These are phyloP conservation scores for Leishmania lainsoni DNA, from an alignment of 208 protist genomes.

Conservation along the genomic window DNA sequence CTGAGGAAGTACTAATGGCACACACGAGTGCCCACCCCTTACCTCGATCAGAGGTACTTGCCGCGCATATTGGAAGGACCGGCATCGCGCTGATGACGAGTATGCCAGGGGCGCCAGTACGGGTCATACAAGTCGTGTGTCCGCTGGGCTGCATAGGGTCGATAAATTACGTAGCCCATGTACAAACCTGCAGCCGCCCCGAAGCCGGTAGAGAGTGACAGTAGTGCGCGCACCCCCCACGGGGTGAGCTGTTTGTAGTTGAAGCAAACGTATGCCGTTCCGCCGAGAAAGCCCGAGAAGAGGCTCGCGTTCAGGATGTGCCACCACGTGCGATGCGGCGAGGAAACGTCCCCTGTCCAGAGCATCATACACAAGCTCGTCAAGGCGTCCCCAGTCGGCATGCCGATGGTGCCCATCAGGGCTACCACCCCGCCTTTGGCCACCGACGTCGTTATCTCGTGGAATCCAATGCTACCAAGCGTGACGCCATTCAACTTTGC, in stretches of 20 bases:
- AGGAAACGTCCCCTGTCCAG: constrained; percentile 37
- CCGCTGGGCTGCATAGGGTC: constrained; percentile 55
- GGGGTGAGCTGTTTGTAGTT: constrained; percentile 58
- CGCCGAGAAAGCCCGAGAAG: constrained; percentile 49
- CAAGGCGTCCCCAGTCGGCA: constrained; percentile 52
- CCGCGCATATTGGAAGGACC: constrained; percentile 73
- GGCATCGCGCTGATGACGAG: constrained; percentile 40
- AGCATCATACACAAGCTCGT: constrained; percentile 34
- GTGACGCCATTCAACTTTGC: constrained; percentile 85
- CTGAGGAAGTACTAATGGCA: background rate
- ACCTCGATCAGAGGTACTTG: constrained; percentile 49
- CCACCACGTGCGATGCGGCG: constrained; percentile 66
- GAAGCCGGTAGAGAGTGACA: constrained; percentile 33
- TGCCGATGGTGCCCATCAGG: constrained; percentile 45
- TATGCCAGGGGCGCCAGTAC: constrained; percentile 84
- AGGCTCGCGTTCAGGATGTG: constrained; percentile 50
- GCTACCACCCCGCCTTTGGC: constrained; percentile 64
- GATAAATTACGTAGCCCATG: constrained; percentile 68
- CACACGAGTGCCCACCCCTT: background rate
- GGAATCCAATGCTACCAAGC: constrained; percentile 57
- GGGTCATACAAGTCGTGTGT: constrained; percentile 70
- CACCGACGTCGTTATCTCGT: constrained; percentile 64
- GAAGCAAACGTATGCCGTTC: constrained; percentile 49
- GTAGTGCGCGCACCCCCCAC: constrained; percentile 56
- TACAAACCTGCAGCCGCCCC: constrained; percentile 39